Conservation (phyloP, 805 yeast species). For the Babjeviella inositovora region DNA sequence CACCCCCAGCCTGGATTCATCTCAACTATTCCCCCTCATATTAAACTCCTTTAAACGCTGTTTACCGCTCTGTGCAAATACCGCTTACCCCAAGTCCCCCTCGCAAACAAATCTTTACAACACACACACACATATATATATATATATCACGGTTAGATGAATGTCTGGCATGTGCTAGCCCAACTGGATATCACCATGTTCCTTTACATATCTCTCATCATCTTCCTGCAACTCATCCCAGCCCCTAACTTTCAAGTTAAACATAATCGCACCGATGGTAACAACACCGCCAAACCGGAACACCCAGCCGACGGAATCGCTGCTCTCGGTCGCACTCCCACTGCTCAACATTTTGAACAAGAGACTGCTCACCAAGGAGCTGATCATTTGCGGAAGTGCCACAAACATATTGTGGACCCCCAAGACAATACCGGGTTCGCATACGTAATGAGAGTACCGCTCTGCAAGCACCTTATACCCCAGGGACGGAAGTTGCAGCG, state of each 20-base stretch:
- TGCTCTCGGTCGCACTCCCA: conserved; percentile 6
- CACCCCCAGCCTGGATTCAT: too few relatives aligned
- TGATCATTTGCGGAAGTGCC: conserved; percentile 38
- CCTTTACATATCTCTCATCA: conserved; percentile 10
- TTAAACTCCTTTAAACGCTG: too few relatives aligned
- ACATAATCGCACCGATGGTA: conserved; percentile 24
- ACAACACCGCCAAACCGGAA: conserved; percentile 38
- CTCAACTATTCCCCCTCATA: too few relatives aligned
- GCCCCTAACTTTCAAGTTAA: conserved; percentile 24
- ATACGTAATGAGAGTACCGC: conserved; percentile 22
- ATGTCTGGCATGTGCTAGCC: too few relatives aligned
- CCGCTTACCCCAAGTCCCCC: too few relatives aligned
- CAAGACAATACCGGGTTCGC: conserved; percentile 37
- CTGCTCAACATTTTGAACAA: conserved; percentile 20
- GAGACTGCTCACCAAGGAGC: conserved; percentile 29
- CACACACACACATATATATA: too few relatives aligned
- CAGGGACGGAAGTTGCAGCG: too few relatives aligned
- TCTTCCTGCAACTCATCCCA: conserved; percentile 17
- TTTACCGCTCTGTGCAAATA: too few relatives aligned
- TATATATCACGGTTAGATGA: too few relatives aligned
- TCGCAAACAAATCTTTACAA: too few relatives aligned
- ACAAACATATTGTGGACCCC: conserved; percentile 45
- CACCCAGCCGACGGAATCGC: conserved; percentile 32
- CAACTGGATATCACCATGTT: too few relatives aligned
- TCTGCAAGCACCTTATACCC: too few relatives aligned